Evolutionary conservation across 192 early-diverging fungal genomes (phyloP).

Genomic region (Backusella circina): DNA sequence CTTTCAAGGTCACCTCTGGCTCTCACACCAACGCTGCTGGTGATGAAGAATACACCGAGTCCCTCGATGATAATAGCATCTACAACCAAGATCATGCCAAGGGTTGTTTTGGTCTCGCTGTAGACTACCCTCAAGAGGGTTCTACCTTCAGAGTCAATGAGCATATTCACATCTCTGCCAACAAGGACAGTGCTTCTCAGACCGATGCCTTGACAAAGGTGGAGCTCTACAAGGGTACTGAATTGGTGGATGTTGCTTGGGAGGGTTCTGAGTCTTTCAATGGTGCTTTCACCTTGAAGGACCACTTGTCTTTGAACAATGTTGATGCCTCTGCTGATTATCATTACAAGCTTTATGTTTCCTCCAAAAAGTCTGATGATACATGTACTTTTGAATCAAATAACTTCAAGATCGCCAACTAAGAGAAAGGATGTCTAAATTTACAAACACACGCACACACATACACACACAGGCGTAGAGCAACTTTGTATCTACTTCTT

Average conservation of each 20-base stretch:
- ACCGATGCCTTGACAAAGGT: constrained; percentile 27
- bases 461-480: not conserved
- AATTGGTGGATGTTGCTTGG: constrained; percentile 18
- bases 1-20: constrained; percentile 28
- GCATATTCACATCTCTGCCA: constrained; percentile 13
- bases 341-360: constrained; percentile 20
- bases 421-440: not conserved
- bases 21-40: constrained; percentile 27
- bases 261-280: constrained; percentile 16
- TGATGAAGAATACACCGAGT: constrained; percentile 13
- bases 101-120: constrained; percentile 34
- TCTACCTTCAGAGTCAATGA: constrained; percentile 9
- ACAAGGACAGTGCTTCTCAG: constrained; percentile 26
- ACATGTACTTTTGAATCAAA: constrained; percentile 21
- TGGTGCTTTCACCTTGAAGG: constrained; percentile 27
- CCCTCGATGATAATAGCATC: constrained; percentile 8
- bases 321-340: constrained; percentile 13
- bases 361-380: constrained; percentile 15
- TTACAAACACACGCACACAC: no score
- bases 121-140: constrained; percentile 24
- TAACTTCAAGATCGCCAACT: constrained; percentile 20
- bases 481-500: not conserved
- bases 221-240: constrained; percentile 24
- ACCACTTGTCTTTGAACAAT: constrained; percentile 17
- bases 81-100: constrained; percentile 26